These are phyloP conservation scores for Globisporangium canariense DNA, from an alignment of 352 stramenopile species.

Conservation along the genomic window DNA sequence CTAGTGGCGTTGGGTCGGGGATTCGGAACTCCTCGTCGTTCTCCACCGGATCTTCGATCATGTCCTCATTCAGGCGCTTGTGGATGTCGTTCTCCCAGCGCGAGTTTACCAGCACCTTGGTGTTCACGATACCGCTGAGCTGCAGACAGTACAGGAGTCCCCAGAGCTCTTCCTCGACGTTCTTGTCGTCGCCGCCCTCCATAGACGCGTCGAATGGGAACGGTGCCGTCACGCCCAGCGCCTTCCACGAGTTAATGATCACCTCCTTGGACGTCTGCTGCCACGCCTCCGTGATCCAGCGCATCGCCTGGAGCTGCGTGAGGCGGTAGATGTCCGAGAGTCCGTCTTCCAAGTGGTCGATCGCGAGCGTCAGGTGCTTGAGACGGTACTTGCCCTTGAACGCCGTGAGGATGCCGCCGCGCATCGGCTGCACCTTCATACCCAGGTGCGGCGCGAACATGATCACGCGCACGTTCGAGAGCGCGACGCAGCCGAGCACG, in stretches of 20 bases:
- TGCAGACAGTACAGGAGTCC: conserved; percentile 82
- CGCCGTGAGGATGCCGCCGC: conserved; percentile 69
- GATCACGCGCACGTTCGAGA: conserved; percentile 86
- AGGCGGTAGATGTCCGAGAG: conserved; percentile 75
- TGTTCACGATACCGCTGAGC: conserved; percentile 82
- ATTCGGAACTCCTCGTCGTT: conserved; percentile 82
- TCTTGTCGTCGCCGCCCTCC: conserved; percentile 70
- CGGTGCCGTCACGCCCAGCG: conserved; percentile 52
- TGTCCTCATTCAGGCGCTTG: conserved; percentile 87
- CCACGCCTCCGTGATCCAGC: conserved; percentile 83
- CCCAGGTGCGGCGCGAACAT: conserved; percentile 80
- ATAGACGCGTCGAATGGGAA: conserved; percentile 63
- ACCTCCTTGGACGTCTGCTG: conserved; percentile 76
- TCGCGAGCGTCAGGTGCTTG: conserved; percentile 80
- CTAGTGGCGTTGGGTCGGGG: conserved; percentile 42
- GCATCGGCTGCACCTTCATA: conserved; percentile 87
- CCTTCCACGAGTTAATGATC: conserved; percentile 79
- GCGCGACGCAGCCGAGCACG: conserved; percentile 69
- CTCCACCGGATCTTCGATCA: conserved; percentile 81
- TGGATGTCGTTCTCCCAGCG: conserved; percentile 88
- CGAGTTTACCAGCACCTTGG: conserved; percentile 85
- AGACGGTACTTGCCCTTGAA: conserved; percentile 88
- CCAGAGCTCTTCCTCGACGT: conserved; percentile 85
- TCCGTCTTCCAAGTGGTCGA: conserved; percentile 80
- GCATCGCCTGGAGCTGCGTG: conserved; percentile 85